Evolutionary conservation across 805 yeast genomes (phyloP).

Genomic region (Kluyveromyces siamensis): DNA sequence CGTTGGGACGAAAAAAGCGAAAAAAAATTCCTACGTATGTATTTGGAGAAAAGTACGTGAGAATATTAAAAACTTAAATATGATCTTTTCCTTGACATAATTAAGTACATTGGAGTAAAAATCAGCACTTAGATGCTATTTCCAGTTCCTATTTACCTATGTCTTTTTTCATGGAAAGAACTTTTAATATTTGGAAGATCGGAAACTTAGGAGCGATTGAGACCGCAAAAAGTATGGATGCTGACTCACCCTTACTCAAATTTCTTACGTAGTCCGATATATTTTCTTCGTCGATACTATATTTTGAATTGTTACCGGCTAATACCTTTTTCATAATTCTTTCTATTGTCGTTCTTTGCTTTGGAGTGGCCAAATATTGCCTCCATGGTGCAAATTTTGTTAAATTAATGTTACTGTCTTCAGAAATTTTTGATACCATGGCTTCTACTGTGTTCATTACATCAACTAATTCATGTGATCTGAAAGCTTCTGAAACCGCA

Average conservation of each 20-base stretch:
- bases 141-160: not conserved
- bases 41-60: too few relatives aligned
- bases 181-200: constrained; percentile 4
- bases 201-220: constrained; percentile 25
- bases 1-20: not conserved
- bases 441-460: constrained; percentile 18
- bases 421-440: constrained; percentile 13
- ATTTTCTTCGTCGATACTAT: not conserved
- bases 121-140: too few relatives aligned
- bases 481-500: not conserved
- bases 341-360: constrained; percentile 15
- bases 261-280: constrained; percentile 7
- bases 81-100: too few relatives aligned
- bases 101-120: too few relatives aligned
- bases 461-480: constrained; percentile 6
- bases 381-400: constrained; percentile 30
- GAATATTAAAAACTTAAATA: too few relatives aligned
- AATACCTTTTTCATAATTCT: constrained; percentile 6
- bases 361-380: constrained; percentile 17
- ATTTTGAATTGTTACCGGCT: not conserved
- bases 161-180: not conserved
- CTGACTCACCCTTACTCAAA: constrained; percentile 22
- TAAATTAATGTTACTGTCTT: constrained; percentile 5
- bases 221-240: constrained; percentile 21
- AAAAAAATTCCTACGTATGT: too few relatives aligned